Percentiles rank a stretch among this genome's conserved stretches.
These are phyloP conservation scores for Fragaria ananassa DNA, from an alignment of 306 rosid species.

Conservation along the genomic window DNA sequence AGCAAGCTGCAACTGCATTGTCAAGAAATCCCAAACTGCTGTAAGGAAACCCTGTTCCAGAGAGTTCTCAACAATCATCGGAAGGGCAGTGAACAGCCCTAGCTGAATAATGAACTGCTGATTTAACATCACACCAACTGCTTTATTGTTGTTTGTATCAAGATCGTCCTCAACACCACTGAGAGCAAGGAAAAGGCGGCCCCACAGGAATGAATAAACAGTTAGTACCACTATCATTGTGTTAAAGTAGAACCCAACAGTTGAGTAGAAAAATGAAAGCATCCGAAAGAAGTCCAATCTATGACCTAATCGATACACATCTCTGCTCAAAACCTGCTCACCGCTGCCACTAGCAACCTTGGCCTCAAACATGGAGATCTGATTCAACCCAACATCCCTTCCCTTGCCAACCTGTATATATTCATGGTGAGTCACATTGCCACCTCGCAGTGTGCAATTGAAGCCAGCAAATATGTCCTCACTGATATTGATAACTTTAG, in stretches of 20 bases:
- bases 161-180: slow-evolving; percentile 62
- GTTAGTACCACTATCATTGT: slow-evolving; percentile 69
- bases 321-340: slow-evolving; percentile 95
- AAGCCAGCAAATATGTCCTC: slow-evolving; percentile 98
- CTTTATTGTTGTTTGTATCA: slow-evolving; percentile 49
- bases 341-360: slow-evolving; percentile 93
- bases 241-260: slow-evolving; percentile 73
- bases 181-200: slow-evolving; percentile 89
- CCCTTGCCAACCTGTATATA: slow-evolving; percentile 97
- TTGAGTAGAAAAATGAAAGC: slow-evolving; percentile 88
- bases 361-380: slow-evolving; percentile 93
- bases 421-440: slow-evolving; percentile 96
- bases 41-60: slow-evolving; percentile 92
- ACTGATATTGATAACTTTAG: slow-evolving; percentile 85
- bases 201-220: slow-evolving; percentile 86
- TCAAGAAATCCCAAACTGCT: slow-evolving; percentile 81
- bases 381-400: slow-evolving; percentile 95
- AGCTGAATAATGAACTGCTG: slow-evolving; percentile 91
- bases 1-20: slow-evolving; percentile 88
- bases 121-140: slow-evolving; percentile 74
- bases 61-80: slow-evolving; percentile 85
- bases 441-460: slow-evolving; percentile 91
- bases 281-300: slow-evolving; percentile 95
- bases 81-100: slow-evolving; percentile 87
- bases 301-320: slow-evolving; percentile 88